These are phyloP conservation scores for Proteromonas lacertae DNA, from an alignment of 352 stramenopile species.

Conservation along the genomic window DNA sequence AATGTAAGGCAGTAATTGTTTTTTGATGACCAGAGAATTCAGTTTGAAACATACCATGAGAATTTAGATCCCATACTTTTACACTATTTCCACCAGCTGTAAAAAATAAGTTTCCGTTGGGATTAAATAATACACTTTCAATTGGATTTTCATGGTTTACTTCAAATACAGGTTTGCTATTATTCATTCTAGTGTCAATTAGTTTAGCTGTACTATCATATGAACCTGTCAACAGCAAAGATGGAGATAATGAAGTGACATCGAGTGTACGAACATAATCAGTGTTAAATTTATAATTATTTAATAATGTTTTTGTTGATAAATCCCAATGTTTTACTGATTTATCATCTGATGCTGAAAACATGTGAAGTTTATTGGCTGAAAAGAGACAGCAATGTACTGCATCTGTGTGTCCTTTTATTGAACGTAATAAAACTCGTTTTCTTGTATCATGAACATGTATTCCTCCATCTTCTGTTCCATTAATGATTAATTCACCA, in stretches of 20 bases:
- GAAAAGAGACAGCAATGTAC: constrained; percentile 34
- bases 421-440: constrained; percentile 31
- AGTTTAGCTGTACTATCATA: constrained; percentile 59
- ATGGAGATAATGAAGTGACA: constrained; percentile 11
- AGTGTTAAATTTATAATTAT: too few relatives aligned
- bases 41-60: constrained; percentile 33
- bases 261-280: constrained; percentile 37
- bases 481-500: constrained; percentile 38
- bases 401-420: constrained; percentile 34
- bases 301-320: constrained; percentile 20
- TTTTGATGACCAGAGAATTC: constrained; percentile 61
- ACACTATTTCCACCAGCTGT: constrained; percentile 37
- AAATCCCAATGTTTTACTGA: constrained; percentile 43
- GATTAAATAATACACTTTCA: constrained; percentile 33
- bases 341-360: constrained; percentile 53
- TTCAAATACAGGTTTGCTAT: constrained; percentile 16
- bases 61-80: constrained; percentile 60
- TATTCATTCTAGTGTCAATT: constrained; percentile 33
- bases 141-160: constrained; percentile 37
- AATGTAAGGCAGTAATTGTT: constrained; percentile 46
- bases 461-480: constrained; percentile 26
- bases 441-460: constrained; percentile 40
- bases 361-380: constrained; percentile 32
- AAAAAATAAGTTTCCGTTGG: constrained; percentile 14
- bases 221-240: constrained; percentile 35